Evolutionary conservation across 768 basidiomycete genomes (phyloP).

Genomic region (Trametes maxima): DNA sequence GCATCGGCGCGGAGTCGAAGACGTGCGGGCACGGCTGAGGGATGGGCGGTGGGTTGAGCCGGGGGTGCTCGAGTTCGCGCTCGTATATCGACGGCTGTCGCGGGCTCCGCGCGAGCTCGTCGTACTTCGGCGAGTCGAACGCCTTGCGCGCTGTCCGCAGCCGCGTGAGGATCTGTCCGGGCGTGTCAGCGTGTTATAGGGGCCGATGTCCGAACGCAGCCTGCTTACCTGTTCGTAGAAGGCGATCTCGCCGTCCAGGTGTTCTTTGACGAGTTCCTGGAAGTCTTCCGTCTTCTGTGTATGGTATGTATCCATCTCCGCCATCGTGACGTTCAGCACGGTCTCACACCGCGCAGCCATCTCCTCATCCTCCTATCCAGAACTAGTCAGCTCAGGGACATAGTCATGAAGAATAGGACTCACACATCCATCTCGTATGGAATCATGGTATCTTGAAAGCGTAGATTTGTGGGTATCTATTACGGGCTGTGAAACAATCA

Average conservation of each 20-base stretch:
- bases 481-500: slow-evolving; percentile 48
- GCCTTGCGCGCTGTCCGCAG: slow-evolving; percentile 57
- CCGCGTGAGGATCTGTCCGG: slow-evolving; percentile 53
- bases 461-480: slow-evolving; percentile 78
- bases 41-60: slow-evolving; percentile 50
- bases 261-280: slow-evolving; percentile 54
- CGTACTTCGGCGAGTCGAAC: slow-evolving; percentile 53
- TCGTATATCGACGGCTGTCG: slow-evolving; percentile 76
- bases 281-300: slow-evolving; percentile 75
- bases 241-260: slow-evolving; percentile 78
- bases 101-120: slow-evolving; percentile 49
- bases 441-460: slow-evolving; percentile 63
- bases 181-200: not conserved
- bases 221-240: slow-evolving; percentile 66
- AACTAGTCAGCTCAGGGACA: not conserved
- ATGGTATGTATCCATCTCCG: slow-evolving; percentile 84
- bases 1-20: slow-evolving; percentile 73
- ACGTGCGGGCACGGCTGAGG: slow-evolving; percentile 80
- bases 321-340: slow-evolving; percentile 85
- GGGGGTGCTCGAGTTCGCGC: slow-evolving; percentile 63
- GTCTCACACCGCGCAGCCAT: slow-evolving; percentile 81
- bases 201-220: not conserved
- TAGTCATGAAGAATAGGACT: not conserved
- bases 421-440: slow-evolving; percentile 43
- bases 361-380: slow-evolving; percentile 59